These are phyloP conservation scores for Eucalyptus melliodora DNA, from an alignment of 345 rosid species.

Conservation along the genomic window DNA sequence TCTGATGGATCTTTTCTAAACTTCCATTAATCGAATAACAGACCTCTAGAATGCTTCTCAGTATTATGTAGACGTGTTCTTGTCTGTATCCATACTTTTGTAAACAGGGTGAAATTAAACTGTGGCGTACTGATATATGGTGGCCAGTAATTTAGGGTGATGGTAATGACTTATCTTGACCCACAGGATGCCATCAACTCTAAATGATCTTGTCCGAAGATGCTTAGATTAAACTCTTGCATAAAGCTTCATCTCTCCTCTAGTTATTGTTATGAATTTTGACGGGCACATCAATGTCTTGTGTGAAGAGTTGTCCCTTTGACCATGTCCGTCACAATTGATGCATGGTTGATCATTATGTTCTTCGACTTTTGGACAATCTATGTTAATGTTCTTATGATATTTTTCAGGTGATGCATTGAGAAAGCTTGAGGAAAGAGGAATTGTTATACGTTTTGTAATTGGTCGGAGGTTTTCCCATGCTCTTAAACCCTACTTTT, in stretches of 20 bases:
- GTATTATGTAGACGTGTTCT: background rate
- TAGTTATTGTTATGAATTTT: background rate
- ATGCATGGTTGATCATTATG: background rate
- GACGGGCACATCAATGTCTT: background rate
- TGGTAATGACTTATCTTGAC: background rate
- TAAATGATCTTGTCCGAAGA: background rate
- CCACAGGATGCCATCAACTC: background rate
- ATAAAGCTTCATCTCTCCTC: background rate
- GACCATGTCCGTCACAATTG: background rate
- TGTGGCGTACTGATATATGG: background rate
- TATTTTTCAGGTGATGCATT: constrained; percentile 55
- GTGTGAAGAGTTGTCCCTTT: background rate
- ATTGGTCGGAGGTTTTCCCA: constrained; percentile 80
- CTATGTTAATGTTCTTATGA: background rate
- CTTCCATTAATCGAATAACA: background rate
- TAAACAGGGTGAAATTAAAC: background rate
- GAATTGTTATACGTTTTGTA: constrained; percentile 80
- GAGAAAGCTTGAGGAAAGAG: constrained; percentile 82
- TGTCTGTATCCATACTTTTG: background rate
- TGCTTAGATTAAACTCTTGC: background rate
- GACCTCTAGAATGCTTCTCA: background rate
- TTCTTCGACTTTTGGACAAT: background rate
- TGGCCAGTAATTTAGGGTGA: background rate
- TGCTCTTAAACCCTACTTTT: background rate
- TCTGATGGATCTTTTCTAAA: background rate